A percentile compares a stretch with the other conserved stretches of the same genome.
Conservation (phyloP, 1,284 basidiomycete genomes). For the Ustilago curta region DNA sequence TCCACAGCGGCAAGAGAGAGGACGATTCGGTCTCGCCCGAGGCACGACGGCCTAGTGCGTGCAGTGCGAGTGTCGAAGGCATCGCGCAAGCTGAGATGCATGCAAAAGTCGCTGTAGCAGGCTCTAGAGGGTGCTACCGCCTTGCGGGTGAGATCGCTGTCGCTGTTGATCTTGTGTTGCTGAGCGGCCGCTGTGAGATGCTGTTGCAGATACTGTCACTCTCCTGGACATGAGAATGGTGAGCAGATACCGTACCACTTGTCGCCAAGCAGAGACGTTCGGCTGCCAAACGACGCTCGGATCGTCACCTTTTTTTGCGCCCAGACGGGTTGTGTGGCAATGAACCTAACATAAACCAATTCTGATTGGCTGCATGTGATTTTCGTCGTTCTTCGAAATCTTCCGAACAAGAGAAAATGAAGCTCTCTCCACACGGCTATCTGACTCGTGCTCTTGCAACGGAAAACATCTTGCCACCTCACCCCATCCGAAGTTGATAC, state of each 20-base stretch:
- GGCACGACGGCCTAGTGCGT: slow-evolving; percentile 10
- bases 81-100: slow-evolving; percentile 1
- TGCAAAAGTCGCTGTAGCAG: not conserved
- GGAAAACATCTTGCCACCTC: slow-evolving; percentile 3
- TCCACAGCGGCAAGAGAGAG: slow-evolving; percentile 46
- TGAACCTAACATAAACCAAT: not conserved
- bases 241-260: slow-evolving; percentile 10
- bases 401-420: slow-evolving; percentile 13
- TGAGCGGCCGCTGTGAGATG: not conserved
- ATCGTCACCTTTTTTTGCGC: too few species aligned
- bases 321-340: too few species aligned
- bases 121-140: too few species aligned
- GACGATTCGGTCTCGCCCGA: slow-evolving; percentile 31
- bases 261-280: not conserved
- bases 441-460: slow-evolving; percentile 10
- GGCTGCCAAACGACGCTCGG: too few species aligned
- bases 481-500: not conserved
- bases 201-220: slow-evolving; percentile 1
- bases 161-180: too few species aligned
- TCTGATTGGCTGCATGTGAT: not conserved
- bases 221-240: not conserved
- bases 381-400: slow-evolving; percentile 19
- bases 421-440: slow-evolving; percentile 16
- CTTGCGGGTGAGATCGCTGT: too few species aligned
- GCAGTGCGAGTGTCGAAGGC: slow-evolving; percentile 8